Conservation (phyloP, 2,329 filamentous ascomycete genomes). For the Sporothrix protearum region DNA sequence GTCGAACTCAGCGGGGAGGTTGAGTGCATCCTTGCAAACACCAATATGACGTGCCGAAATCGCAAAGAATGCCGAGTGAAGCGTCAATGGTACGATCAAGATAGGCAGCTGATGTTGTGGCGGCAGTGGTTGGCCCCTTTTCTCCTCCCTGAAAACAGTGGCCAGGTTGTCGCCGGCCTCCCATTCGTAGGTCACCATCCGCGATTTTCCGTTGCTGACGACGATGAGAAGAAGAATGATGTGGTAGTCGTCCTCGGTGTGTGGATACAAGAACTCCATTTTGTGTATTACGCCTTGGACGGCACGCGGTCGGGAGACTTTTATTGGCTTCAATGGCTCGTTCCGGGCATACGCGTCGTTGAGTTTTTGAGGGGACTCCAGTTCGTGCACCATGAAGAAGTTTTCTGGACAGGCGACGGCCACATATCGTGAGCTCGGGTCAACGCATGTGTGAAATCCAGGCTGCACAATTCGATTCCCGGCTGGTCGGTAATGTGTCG, state of each 20-base stretch:
- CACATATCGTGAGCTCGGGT: constrained; percentile 67
- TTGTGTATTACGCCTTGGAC: constrained; percentile 75
- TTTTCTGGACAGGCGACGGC: constrained; percentile 69
- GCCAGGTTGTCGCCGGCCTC: constrained; percentile 49
- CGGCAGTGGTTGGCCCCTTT: constrained; percentile 49
- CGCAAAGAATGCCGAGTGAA: constrained; percentile 66
- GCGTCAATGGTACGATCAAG: constrained; percentile 67
- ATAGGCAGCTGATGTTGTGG: constrained; percentile 58
- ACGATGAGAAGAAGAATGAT: constrained; percentile 72
- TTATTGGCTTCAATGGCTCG: constrained; percentile 57
- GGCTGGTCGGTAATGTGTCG: constrained; percentile 58
- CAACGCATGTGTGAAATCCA: constrained; percentile 67
- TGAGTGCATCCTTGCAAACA: constrained; percentile 53
- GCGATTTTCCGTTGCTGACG: constrained; percentile 46
- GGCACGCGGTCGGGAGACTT: constrained; percentile 40
- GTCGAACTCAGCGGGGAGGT: constrained; percentile 49
- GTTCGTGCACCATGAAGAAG: constrained; percentile 67
- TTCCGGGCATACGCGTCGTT: constrained; percentile 46
- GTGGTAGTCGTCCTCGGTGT: constrained; percentile 60
- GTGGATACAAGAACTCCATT: constrained; percentile 79
- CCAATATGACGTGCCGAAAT: constrained; percentile 60
- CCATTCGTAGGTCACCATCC: constrained; percentile 61
- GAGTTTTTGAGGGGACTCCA: constrained; percentile 55
- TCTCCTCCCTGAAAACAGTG: constrained; percentile 45
- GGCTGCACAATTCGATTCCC: constrained; percentile 54